Conservation (phyloP, 495 filamentous ascomycete genomes). For the Aspergillus conjunctus region DNA sequence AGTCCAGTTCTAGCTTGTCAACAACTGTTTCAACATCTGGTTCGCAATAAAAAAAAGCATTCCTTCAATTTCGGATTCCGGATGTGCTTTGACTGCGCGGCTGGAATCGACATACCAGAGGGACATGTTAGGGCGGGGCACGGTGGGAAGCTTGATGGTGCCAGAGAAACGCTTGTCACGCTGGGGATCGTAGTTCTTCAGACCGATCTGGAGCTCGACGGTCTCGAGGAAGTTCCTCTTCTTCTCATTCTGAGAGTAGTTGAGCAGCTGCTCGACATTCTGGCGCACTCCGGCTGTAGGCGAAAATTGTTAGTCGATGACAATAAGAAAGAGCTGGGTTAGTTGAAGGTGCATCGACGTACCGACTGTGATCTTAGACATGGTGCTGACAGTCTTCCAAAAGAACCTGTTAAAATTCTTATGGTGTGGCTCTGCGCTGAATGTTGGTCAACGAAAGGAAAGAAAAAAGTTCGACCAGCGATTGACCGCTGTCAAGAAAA, state of each 20-base stretch:
- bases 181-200: slow-evolving; percentile 99
- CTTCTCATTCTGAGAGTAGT: slow-evolving; percentile 95
- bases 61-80: too few relatives aligned
- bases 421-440: slow-evolving; percentile 70
- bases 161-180: slow-evolving; percentile 99
- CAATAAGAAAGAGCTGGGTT: background rate
- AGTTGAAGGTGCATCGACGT: slow-evolving; percentile 35
- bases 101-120: slow-evolving; percentile 68
- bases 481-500: slow-evolving; percentile 30
- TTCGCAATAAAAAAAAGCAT: too few relatives aligned
- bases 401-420: slow-evolving; percentile 56
- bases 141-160: slow-evolving; percentile 87
- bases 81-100: background rate
- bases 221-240: slow-evolving; percentile 99
- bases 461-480: slow-evolving; percentile 22
- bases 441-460: slow-evolving; percentile 31
- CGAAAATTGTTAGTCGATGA: slow-evolving; percentile 27
- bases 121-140: slow-evolving; percentile 91
- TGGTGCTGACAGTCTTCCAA: slow-evolving; percentile 65
- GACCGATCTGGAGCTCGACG: slow-evolving; percentile 88
- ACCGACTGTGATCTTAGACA: slow-evolving; percentile 91
- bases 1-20: slow-evolving; percentile 10
- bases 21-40: background rate
- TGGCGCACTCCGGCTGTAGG: slow-evolving; percentile 87
- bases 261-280: slow-evolving; percentile 86